Evolutionary conservation across 352 stramenopile species (phyloP), one percentile per base, ranked within the genome.

Genomic region (Phytopythium vexans): DNA sequence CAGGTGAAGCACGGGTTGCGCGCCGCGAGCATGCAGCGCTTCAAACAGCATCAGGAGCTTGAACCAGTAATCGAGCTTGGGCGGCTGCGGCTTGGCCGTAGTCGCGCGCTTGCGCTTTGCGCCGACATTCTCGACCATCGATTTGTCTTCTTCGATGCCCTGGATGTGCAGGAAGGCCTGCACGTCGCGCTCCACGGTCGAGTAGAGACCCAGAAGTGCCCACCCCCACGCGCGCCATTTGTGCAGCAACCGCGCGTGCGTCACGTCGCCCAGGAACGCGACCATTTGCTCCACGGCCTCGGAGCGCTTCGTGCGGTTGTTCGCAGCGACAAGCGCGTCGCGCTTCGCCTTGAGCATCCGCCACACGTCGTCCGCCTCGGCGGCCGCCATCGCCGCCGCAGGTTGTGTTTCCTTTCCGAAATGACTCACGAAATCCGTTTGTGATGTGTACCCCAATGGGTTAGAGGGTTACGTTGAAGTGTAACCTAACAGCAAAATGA

Each of bases 221-320:
- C 77, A 69, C 5, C 79, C 78, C 83, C 83, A 94, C 8, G 62
- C 72, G 48, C 73, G 73, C 83, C 81, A 94, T 48, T 81, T 82
- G 58, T 88, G 81, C 41, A 94, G 68, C 39, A 74, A 64, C 42
- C 75, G 62, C 15, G 79, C 79, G 35, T 57, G 64, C 37, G 49
- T 51, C n/a, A 85, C 62, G 46, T 82, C 67, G 32, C 53, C 61
- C 45, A 94, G 53, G 42, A 89, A 89, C 11, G 15, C 43, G 64
- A 88, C 72, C 16, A 78, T 39, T 27, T 81, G 51, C 5, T 63
- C 49, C 8, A 89, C 51, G 31, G 68, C 58, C 2, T 44, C 37
- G 1, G 16, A 16, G 14, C 70, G 79, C 8, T 73, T 53, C 11
- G 74, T 89, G 3, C 56, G 9, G 16, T 52, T 70, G 41, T 70